Conservation (phyloP, 441 rosid species). For the Corymbia citriodora region DNA sequence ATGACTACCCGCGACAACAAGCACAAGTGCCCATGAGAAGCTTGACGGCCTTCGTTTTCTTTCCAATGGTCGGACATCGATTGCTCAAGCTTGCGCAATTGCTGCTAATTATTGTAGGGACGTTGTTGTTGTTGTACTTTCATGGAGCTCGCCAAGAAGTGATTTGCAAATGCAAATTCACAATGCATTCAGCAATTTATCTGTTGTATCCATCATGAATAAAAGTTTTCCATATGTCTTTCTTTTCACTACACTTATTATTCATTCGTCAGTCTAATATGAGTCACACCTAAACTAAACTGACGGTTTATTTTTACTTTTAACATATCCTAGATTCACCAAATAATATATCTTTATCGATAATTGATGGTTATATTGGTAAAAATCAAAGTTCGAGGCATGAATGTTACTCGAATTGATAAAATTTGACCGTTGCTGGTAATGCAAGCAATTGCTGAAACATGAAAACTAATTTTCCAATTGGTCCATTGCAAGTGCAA, state of each 20-base stretch:
- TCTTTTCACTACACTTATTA: not conserved
- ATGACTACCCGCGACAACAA: not conserved
- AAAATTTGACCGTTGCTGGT: not conserved
- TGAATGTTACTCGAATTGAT: not conserved
- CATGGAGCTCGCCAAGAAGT: not conserved
- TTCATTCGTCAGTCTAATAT: not conserved
- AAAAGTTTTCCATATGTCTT: not conserved
- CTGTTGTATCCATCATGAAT: not conserved
- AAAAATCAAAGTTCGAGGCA: not conserved
- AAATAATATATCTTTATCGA: rapidly evolving
- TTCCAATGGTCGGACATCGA: not conserved
- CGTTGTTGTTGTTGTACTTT: not conserved
- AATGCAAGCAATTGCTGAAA: not conserved
- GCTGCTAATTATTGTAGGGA: not conserved
- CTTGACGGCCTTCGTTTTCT: not conserved
- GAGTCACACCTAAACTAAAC: not conserved
- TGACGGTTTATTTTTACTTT: not conserved
- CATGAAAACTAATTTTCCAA: not conserved
- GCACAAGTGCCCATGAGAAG: not conserved
- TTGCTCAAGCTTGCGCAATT: not conserved
- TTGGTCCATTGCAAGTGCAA: not conserved
- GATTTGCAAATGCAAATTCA: not conserved
- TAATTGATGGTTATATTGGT: not conserved
- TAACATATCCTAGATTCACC: not conserved
- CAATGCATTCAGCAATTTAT: not conserved